Base-by-base conservation (phyloP, 2,329 filamentous ascomycete genomes). In the Fusarium nelsonii region DNA sequence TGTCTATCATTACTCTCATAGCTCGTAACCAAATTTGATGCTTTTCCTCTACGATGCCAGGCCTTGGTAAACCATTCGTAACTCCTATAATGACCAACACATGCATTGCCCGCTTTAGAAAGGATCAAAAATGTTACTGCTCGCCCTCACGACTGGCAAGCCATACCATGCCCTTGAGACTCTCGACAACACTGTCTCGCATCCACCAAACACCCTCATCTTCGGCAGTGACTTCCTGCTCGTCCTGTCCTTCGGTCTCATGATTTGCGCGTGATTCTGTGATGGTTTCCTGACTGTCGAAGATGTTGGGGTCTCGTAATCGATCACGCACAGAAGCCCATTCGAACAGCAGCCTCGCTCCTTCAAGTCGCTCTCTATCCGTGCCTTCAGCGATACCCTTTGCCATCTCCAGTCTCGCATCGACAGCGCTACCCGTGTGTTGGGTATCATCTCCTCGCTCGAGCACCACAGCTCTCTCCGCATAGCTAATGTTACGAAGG, bases 381-480 rank as follows among this genome's bases (percentile, higher is more conserved):
- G 76, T 80, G 3, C 78, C 79, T 6, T 81, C 79, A 48, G 83
- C 58, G 34, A 83, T 83, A 23, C 82, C 81, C 50, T 75, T 76
- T 69, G 86, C 87, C 48, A 97, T 83, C 60, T 90, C 87, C 28
- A 97, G 80, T 39, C 91, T 84, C 33, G 89, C 88, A 75, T 97
- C 94, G 1, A 97, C 88, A 0, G 82, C 82, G 9, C 82, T 80
- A n/a, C 80, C 80, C 0, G 81, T 82, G 28, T 84, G 82, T 4
- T 82, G 82, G 8, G 83, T 85, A 30, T 84, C 81, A 6, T 83
- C 78, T 14, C 81, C 84, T 8, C 73, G 83, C 78, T 82, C 84
- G 10, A 93, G 81, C 4, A 92, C 84, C 26, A 89, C 81, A 1
- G 85, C 85, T 56, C 88, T 86, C 73, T 97, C 93, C 1, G 90